These are phyloP conservation scores for Cucumis hystrix DNA, from an alignment of 306 rosid species.

Conservation along the genomic window DNA sequence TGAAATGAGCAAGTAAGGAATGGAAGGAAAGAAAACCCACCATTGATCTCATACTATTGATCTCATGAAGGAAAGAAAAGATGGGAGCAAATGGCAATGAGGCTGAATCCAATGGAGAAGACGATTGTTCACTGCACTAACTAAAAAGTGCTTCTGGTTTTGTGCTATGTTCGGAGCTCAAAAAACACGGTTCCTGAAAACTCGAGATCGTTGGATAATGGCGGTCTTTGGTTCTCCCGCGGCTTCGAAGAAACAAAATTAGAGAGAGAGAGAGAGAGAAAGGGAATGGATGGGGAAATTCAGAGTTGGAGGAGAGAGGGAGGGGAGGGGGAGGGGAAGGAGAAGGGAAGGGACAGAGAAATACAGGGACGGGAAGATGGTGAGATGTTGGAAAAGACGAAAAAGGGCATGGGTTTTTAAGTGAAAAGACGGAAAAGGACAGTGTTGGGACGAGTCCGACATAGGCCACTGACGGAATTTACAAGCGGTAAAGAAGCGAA, in stretches of 20 bases:
- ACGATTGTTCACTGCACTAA: neutral
- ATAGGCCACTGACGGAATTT: neutral
- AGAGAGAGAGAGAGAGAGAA: neutral
- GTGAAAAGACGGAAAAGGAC: neutral
- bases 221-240: neutral
- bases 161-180: neutral
- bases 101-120: neutral
- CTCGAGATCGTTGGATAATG: neutral
- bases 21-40: neutral
- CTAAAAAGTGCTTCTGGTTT: neutral
- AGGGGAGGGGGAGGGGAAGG: neutral
- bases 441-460: neutral
- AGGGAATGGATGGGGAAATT: neutral
- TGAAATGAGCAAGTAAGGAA: neutral
- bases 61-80: neutral
- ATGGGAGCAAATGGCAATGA: neutral
- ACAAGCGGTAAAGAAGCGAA: neutral
- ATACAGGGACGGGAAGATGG: neutral
- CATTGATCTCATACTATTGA: neutral
- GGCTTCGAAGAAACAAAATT: neutral
- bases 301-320: conserved; percentile 1
- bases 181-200: neutral
- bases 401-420: neutral
- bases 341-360: conserved; percentile 8
- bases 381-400: neutral